Conservation (phyloP, 345 rosid species). For the Sapria himalayana region DNA sequence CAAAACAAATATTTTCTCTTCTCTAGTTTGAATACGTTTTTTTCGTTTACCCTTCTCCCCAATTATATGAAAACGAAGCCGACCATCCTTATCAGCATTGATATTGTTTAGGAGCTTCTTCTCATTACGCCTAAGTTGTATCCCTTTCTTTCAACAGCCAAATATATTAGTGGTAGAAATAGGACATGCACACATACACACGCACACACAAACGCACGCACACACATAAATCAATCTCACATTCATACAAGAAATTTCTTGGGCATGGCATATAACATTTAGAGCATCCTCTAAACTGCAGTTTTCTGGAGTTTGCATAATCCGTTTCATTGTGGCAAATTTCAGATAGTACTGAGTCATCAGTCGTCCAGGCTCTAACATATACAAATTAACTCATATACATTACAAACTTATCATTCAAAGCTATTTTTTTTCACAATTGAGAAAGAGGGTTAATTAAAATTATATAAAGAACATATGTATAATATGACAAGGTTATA, state of each 20-base stretch:
- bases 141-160: constrained; percentile 45
- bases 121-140: constrained; percentile 92
- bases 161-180: constrained; percentile 1
- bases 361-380: constrained; percentile 87
- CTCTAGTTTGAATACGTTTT: constrained; percentile 75
- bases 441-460: too few relatives aligned
- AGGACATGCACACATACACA: too few relatives aligned
- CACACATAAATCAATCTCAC: too few relatives aligned
- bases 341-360: constrained; percentile 94
- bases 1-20: constrained; percentile 82
- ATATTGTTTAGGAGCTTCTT: constrained; percentile 83
- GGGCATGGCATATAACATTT: constrained; percentile 55
- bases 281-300: constrained; percentile 71
- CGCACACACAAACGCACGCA: too few relatives aligned
- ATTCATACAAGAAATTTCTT: constrained; percentile 78
- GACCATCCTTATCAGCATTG: constrained; percentile 55
- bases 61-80: constrained; percentile 69
- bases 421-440: too few relatives aligned
- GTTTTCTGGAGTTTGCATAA: constrained; percentile 40
- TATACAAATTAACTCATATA: too few relatives aligned
- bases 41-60: constrained; percentile 75
- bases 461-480: too few relatives aligned
- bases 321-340: constrained; percentile 79
- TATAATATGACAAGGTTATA: too few relatives aligned
- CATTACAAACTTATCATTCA: too few relatives aligned